Evolutionary conservation across 2,329 filamentous ascomycete species (phyloP).

Genomic region (Cordyceps farinosa): DNA sequence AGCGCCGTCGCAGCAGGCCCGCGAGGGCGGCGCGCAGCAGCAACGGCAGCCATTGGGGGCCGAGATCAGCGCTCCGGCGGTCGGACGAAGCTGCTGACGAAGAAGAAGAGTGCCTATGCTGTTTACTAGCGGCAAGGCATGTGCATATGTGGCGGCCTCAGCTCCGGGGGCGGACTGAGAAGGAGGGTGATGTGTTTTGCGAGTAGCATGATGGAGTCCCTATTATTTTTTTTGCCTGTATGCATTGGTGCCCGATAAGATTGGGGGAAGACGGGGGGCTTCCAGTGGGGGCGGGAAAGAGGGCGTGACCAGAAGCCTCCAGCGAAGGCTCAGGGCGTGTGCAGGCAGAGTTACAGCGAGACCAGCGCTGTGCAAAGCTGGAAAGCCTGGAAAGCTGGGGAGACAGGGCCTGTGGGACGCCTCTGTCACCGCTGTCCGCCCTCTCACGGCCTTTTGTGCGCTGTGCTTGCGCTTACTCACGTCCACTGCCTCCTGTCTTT

Average conservation of each 20-base stretch:
- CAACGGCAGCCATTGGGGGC: constrained; percentile 6
- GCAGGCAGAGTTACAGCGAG: background rate
- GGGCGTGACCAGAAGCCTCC: too few species aligned
- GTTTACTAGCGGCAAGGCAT: background rate
- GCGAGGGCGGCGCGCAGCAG: background rate
- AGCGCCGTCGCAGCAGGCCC: background rate
- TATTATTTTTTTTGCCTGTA: background rate
- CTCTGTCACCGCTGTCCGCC: too few species aligned
- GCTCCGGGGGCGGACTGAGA: background rate
- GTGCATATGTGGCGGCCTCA: background rate
- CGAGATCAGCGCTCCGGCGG: background rate
- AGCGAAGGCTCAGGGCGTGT: background rate
- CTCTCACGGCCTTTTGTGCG: too few species aligned
- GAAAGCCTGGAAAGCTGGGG: background rate
- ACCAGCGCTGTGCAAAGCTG: background rate
- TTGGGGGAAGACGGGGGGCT: background rate
- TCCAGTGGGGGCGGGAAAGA: too few species aligned
- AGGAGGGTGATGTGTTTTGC: background rate
- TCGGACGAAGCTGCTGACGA: background rate
- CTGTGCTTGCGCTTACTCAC: too few species aligned
- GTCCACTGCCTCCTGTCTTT: too few species aligned
- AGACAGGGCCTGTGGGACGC: background rate
- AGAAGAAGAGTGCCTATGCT: background rate
- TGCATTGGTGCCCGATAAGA: constrained; percentile 10
- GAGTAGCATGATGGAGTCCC: background rate